Conservation (phyloP, 495 filamentous ascomycete species). For the Jackrogersella multiformis region DNA sequence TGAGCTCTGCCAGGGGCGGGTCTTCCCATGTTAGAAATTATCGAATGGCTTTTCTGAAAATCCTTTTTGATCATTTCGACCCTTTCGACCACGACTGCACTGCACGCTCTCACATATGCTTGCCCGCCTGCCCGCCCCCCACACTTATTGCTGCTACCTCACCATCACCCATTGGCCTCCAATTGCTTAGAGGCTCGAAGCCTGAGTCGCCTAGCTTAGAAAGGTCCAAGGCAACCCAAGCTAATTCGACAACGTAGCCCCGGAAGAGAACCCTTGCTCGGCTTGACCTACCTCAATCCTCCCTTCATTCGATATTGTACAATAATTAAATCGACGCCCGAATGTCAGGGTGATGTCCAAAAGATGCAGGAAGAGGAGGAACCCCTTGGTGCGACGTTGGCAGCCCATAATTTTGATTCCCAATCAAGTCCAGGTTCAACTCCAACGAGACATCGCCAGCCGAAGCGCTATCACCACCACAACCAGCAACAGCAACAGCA, state of each 20-base stretch:
- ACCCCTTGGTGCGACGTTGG: conserved; percentile 49
- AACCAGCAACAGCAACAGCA: conserved; percentile 16
- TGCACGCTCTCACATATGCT: conserved; percentile 5
- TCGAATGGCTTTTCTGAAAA: conserved; percentile 41
- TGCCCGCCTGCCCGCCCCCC: conserved; percentile 31
- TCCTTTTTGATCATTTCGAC: conserved; percentile 12
- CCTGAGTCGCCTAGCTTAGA: conserved; percentile 33
- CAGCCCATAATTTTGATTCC: conserved; percentile 46
- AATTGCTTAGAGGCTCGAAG: conserved; percentile 39
- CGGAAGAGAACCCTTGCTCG: conserved; percentile 37
- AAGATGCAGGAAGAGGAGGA: conserved; percentile 49
- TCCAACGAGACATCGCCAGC: conserved; percentile 37
- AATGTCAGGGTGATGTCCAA: conserved; percentile 44
- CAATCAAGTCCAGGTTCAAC: conserved; percentile 41
- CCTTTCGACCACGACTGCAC: conserved; percentile 19
- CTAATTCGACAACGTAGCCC: conserved; percentile 44
- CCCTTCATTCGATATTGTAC: conserved; percentile 25
- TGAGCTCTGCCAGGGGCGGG: conserved; percentile 41
- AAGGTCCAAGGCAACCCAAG: conserved; percentile 32
- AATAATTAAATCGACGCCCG: conserved; percentile 37
- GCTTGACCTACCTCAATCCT: conserved; percentile 38
- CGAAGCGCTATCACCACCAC: conserved; percentile 37
- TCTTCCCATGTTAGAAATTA: conserved; percentile 27
- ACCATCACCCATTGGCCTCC: conserved; percentile 36
- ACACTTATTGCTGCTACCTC: conserved; percentile 41